Conservation (phyloP, 768 basidiomycete genomes). For the Pisolithus tinctorius region DNA sequence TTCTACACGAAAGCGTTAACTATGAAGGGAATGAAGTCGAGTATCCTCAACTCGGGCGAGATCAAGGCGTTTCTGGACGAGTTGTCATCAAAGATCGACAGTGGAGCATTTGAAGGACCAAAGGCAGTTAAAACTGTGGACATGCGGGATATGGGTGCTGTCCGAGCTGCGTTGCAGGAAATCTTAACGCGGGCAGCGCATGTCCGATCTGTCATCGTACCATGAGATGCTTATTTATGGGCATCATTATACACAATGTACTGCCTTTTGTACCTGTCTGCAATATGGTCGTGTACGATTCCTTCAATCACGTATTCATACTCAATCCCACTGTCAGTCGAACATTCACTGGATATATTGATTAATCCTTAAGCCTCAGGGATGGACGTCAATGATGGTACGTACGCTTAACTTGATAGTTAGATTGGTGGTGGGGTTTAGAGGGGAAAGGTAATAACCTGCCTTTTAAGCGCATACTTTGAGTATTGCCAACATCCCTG, state of each 20-base stretch:
- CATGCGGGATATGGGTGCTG: conserved; percentile 13
- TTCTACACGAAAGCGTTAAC: conserved; percentile 27
- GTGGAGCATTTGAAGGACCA: conserved; percentile 22
- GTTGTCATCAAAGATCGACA: conserved; percentile 25
- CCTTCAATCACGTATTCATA: too few relatives aligned
- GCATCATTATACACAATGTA: neutral
- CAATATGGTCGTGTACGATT: too few relatives aligned
- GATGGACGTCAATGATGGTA: too few relatives aligned
- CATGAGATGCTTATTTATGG: conserved; percentile 2
- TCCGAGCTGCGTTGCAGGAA: conserved; percentile 17
- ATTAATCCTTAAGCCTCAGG: too few relatives aligned
- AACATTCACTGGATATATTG: too few relatives aligned
- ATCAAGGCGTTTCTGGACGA: conserved; percentile 24
- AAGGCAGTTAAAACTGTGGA: conserved; percentile 16
- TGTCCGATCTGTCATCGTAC: conserved; percentile 23
- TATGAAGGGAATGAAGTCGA: conserved; percentile 27
- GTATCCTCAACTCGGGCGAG: conserved; percentile 14
- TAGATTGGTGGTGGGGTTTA: too few relatives aligned
- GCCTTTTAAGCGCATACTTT: too few relatives aligned
- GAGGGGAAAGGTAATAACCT: too few relatives aligned
- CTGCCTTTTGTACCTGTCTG: neutral
- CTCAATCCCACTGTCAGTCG: too few relatives aligned
- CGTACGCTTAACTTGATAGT: too few relatives aligned
- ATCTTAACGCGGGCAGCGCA: conserved; percentile 22
- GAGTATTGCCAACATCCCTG: too few relatives aligned